Evolutionary conservation across 2,329 filamentous ascomycete genomes (phyloP), one percentile per base, ranked within the genome.

Genomic region (Aspergillus pseudoglaucus): DNA sequence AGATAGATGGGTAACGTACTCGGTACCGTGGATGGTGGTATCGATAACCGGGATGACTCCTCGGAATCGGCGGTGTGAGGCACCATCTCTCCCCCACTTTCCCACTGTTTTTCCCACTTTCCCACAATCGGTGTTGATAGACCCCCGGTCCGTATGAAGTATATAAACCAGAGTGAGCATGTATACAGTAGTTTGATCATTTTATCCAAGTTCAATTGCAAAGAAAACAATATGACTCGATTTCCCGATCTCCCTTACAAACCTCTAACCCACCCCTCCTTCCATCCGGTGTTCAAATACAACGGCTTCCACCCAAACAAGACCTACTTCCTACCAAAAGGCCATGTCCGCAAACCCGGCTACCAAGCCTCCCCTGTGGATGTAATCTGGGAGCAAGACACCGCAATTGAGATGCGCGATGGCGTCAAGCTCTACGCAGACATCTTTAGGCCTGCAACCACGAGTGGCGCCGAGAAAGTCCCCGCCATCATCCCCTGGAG

Each of bases 401-500:
- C 52, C 4, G 49, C 55, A 2, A 54, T 66, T 10, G 18, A 33
- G 3, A 44, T 65, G 42, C 53, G 62, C 9, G 63, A 66, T 35
- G 58, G 58, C 2, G 50, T 57, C 35, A 59, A 50, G 2, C 39
- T 64, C 2, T 57, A 56, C 15, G 51, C 49, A 8, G 58, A 63
- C 32, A 47, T 66, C 6, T 64, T 59, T 42, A 50, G 61, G 4
- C 54, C 61, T 0, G 47, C 46, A 0, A 37, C 61, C 1, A 46
- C 46, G 0, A 37, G 8, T 10, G 45, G 48, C n/a, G n/a, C 48
- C 5, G 47, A 50, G 2, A 49, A 48, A n/a, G 57, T 61, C 3
- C 63, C 63, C 1, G 61, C 59, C 1, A 56, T 65, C 25, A 46
- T 61, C 27, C 44, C 52, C 18, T 59, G 60, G 60, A 55, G 59